Conservation (phyloP, 768 basidiomycete genomes). For the Chalciporus pseudorubinellus region DNA sequence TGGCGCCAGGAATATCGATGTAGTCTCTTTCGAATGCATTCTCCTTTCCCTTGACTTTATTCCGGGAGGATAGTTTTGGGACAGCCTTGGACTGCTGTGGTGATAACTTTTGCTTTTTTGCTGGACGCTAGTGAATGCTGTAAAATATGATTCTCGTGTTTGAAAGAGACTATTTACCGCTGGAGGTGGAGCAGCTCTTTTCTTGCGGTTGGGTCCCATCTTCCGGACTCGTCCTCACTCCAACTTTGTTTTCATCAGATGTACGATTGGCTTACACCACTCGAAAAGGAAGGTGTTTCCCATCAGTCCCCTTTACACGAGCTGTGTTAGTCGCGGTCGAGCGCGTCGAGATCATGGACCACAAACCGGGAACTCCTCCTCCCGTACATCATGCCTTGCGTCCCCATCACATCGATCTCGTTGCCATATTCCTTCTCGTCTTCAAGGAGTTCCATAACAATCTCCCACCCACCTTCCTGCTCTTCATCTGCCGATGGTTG, state of each 20-base stretch:
- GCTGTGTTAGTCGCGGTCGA: no score
- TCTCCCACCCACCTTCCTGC: constrained; percentile 54
- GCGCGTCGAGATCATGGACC: constrained; percentile 20
- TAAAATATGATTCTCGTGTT: not conserved
- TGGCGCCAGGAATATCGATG: constrained; percentile 56
- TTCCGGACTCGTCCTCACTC: not conserved
- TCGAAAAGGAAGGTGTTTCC: constrained; percentile 24
- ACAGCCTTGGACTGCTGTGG: constrained; percentile 22
- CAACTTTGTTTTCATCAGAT: not conserved
- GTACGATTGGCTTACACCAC: not conserved
- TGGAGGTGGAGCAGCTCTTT: constrained; percentile 33
- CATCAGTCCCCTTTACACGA: constrained; percentile 1
- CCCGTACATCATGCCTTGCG: constrained; percentile 66
- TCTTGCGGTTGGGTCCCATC: constrained; percentile 33
- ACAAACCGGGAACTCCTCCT: constrained; percentile 46
- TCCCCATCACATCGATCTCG: constrained; percentile 73
- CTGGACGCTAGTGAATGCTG: constrained; percentile 33
- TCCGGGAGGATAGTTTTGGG: constrained; percentile 25
- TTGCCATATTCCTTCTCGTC: constrained; percentile 58
- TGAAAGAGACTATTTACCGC: constrained; percentile 23
- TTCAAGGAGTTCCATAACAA: constrained; percentile 59
- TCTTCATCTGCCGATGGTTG: constrained; percentile 65
- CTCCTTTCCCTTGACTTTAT: constrained; percentile 51
- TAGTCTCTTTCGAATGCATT: constrained; percentile 55
- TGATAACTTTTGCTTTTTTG: constrained; percentile 62